Evolutionary conservation across 164 flowering plant species (phyloP), one percentile per base, ranked within the genome.

Genomic region (Euptelea pleiosperma): DNA sequence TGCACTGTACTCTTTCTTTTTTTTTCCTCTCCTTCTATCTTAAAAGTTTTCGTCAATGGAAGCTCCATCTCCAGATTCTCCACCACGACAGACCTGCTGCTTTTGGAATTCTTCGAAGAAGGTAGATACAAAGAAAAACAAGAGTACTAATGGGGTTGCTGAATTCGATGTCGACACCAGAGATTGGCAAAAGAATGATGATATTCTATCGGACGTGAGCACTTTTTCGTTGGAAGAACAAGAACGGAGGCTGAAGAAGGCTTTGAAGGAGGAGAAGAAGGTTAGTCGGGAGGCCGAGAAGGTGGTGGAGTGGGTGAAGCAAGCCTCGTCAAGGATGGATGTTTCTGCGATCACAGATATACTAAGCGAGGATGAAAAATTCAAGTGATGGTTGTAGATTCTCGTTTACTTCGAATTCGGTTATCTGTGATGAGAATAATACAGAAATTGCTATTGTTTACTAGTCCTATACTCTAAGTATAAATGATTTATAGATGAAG

Each of bases 251-350:
- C 58, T 83, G 68, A 81, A 78, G 75, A 75, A 69, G 62, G 85
- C 78, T n/a, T 63, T 74, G 79, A 67, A 73, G 63, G 91, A 82
- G 64, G 73, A 82, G 42, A 75, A 79, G 69, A 77, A 68, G 68
- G 67, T 83, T 11, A 73, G 33, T 37, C 41, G 68, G 16, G 91
- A 86, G 41, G 83, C 89, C 0, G 87, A 77, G 69, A 77, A 86
- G 55, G 78, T 84, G 47, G 79, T 84, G 21, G 70, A 76, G 46
- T 78, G 76, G 93, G 91, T 82, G 6, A 84, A 81, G 59, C 86
- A 86, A 47, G 79, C 75, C 8, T 82, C 93, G 33, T 76, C 81
- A 0, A 78, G 84, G 64, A 76, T 82, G 69, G 71, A 70, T 28
- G 56, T 66, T 63, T 58, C 71, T 33, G 69, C 48, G 16, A 22